Base-by-base conservation (phyloP, 169 alveolate genomes). In the Miamiensis avidus region DNA sequence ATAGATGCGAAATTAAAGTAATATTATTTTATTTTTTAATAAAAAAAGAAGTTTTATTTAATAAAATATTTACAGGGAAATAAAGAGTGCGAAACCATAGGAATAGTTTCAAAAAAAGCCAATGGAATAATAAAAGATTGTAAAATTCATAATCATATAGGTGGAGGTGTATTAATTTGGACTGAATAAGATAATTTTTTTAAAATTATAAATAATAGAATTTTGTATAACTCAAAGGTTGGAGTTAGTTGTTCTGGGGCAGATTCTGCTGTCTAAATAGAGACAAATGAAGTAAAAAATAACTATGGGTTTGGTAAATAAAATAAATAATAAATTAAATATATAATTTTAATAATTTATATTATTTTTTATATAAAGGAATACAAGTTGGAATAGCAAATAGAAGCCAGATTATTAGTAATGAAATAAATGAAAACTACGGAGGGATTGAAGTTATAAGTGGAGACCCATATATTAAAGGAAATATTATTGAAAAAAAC, bases 401-500 rank as follows among this genome's bases (percentile, higher is more conserved):
- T 89, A 91, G 87, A 87, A 84, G 91, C 27, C 85, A 85, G 75
- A 88, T 92, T 0, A 82, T 90, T 30, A 92, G 91, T 27, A 88
- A 89, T 34, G 96, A 92, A 74, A 92, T 92, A 4, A 83, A 86
- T 26, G 74, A 87, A 65, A 90, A 92, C 85, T 72, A 84, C 31
- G 29, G 69, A 1, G 95, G 95, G 33, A 88, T 92, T 29, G 94
- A 89, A 75, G 90, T 88, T 1, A 29, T 83, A 1, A 88, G 93
- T 25, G 93, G 92, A 33, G 95, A 92, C 29, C 96, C 97, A 0
- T 85, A 86, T 27, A 92, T 94, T 0, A 82, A 91, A 31, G 84
- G 88, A 86, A 94, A 94, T 84, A 89, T 81, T 65, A 91, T 94
- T 32, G 93, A 89, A 32, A 83, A 92, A 86, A 94, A 94, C 76